Evolutionary conservation across 2,329 filamentous ascomycete genomes (phyloP), one percentile per base, ranked within the genome.

Genomic region (Magnaporthiopsis poae): DNA sequence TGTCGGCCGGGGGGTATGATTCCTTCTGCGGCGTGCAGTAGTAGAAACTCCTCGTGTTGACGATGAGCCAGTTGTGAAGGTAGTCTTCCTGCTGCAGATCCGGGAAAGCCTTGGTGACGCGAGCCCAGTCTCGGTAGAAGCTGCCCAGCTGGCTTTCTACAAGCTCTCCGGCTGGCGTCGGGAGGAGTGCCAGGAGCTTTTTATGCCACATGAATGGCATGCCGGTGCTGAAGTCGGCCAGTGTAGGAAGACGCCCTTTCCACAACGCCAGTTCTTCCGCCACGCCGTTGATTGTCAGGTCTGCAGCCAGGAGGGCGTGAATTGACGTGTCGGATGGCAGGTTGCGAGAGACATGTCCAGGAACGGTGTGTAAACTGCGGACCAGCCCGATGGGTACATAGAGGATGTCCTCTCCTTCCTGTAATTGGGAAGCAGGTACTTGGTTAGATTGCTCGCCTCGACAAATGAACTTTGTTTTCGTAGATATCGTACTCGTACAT

Each of bases 301-400:
- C 84, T 1, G 85, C 80, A 52, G 90, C 87, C 11, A 92, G 79
- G 59, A 89, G 82, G 29, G 86, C 86, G 70, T 93, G 90, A 25
- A 88, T 81, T 0, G 86, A 82, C 46, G 82, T 81, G 65, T 79
- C 78, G 21, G 80, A 77, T 0, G 81, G 78, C 27, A 87, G 80
- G 33, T 77, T 78, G 31, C 36, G 29, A n/a, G 36, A 21, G 21
- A 62, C 18, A 75, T 73, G 62, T 27, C 39, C 36, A 15, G 65
- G 62, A 2, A 36, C 63, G 5, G 63, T 67, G 27, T 62, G 59
- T 31, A 67, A n/a, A 36, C 66, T 67, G n/a, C 63, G 66, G 36
- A 67, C 52, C 5, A 29, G 29, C 35, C 46, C 31, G 63, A 61
- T 62, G 56, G 66, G 66, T 18, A 67, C 66, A 62, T 59, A 29